phyloP scores from a whole-genome alignment of 2,329 filamentous ascomycete species.

The Zopfia rhizophila region DNA sequence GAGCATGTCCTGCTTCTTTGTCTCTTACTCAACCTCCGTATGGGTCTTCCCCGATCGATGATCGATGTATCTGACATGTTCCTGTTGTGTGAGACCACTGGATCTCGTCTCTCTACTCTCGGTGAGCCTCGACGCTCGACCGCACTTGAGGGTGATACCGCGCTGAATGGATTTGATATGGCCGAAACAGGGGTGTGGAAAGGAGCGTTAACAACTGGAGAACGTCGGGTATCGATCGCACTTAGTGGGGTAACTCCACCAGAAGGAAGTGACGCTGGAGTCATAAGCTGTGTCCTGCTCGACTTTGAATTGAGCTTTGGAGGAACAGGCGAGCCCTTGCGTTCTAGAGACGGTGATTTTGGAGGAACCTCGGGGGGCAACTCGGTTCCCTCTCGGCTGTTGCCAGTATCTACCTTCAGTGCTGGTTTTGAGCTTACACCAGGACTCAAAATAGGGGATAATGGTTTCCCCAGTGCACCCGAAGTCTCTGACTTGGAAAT shows the following conservation, averaged over 20 bases:
- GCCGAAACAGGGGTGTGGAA: slow-evolving; percentile 44
- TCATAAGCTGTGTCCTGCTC: slow-evolving; percentile 43
- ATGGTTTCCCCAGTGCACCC: slow-evolving; percentile 27
- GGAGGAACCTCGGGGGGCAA: slow-evolving; percentile 49
- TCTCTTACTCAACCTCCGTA: slow-evolving; percentile 43
- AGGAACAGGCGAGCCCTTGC: slow-evolving; percentile 47
- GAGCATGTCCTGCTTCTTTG: slow-evolving; percentile 45
- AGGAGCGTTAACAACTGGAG: slow-evolving; percentile 39
- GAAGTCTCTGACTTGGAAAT: slow-evolving; percentile 20
- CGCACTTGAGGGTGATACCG: slow-evolving; percentile 41
- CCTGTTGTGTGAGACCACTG: slow-evolving; percentile 41
- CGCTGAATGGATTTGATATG: slow-evolving; percentile 43
- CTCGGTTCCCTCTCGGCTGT: slow-evolving; percentile 30
- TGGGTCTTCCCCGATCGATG: slow-evolving; percentile 51
- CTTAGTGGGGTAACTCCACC: slow-evolving; percentile 37
- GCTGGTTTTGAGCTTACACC: slow-evolving; percentile 38
- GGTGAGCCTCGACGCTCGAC: slow-evolving; percentile 42
- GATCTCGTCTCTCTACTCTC: slow-evolving; percentile 44
- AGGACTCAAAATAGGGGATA: slow-evolving; percentile 50
- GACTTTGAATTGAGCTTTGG: slow-evolving; percentile 43
- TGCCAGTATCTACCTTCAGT: slow-evolving; percentile 45
- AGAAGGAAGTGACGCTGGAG: slow-evolving; percentile 39
- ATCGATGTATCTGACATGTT: slow-evolving; percentile 52
- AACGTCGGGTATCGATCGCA: slow-evolving; percentile 42
- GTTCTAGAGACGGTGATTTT: slow-evolving; percentile 47